phyloP scores from a whole-genome alignment of 2,329 filamentous ascomycete genomes.

The Ophiostoma angusticollis region DNA sequence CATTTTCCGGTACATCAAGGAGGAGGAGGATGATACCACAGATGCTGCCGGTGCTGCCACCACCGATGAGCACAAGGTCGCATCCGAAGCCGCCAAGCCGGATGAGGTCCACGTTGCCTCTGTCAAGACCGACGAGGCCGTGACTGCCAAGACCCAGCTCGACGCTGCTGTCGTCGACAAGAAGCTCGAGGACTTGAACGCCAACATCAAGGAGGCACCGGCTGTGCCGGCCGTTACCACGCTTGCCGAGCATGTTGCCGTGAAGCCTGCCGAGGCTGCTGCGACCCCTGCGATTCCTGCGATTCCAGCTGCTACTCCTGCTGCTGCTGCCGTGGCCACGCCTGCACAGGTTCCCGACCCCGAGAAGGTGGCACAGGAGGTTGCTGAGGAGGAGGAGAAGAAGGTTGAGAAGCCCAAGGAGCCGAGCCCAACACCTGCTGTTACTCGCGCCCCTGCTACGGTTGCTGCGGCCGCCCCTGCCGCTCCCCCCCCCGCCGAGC shows the following conservation, averaged over 20 bases:
- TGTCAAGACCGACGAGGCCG: conserved; percentile 33
- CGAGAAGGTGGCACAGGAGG: conserved; percentile 38
- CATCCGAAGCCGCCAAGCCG: conserved; percentile 19
- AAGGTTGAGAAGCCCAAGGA: conserved; percentile 56
- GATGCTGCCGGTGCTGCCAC: conserved; percentile 22
- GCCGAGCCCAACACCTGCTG: conserved; percentile 40
- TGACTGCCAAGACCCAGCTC: conserved; percentile 21
- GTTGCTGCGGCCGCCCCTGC: conserved; percentile 34
- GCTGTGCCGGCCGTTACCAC: conserved; percentile 30
- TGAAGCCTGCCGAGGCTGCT: conserved; percentile 22
- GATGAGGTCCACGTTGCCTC: conserved; percentile 21
- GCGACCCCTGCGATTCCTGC: no score
- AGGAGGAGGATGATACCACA: conserved; percentile 61
- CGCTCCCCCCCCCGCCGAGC: conserved; percentile 30
- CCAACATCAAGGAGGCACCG: conserved; percentile 24
- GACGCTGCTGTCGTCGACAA: conserved; percentile 51
- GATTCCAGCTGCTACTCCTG: conserved; percentile 15
- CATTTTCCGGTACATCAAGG: conserved; percentile 86
- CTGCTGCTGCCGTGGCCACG: conserved; percentile 15
- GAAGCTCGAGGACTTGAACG: conserved; percentile 56
- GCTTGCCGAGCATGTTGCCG: conserved; percentile 18
- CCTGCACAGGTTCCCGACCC: conserved; percentile 25
- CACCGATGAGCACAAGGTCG: conserved; percentile 17
- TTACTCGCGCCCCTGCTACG: conserved; percentile 33
- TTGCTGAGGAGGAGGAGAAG: conserved; percentile 42